Evolutionary conservation across 345 rosid genomes (phyloP).

Genomic region (Eucalyptus coolabah): DNA sequence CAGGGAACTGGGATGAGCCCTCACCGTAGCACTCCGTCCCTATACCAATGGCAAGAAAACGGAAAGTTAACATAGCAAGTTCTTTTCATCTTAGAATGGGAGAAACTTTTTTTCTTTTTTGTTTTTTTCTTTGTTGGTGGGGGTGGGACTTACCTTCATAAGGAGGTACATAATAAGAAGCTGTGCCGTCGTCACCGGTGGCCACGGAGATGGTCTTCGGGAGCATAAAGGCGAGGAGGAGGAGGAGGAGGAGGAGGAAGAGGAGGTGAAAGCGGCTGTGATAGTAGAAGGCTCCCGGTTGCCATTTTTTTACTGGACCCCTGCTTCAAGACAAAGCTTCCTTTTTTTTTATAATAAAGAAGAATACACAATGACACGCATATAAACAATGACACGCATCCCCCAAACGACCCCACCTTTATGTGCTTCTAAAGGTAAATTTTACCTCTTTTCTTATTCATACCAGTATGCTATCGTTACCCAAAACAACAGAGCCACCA

Average conservation of each 20-base stretch:
- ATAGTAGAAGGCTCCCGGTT: fast-evolving
- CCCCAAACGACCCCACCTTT: no score
- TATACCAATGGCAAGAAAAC: neutral
- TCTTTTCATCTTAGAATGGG: fast-evolving
- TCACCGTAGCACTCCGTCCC: conserved; percentile 27
- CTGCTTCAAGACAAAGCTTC: neutral
- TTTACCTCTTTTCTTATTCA: no score
- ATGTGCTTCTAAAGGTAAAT: no score
- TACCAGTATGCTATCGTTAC: no score
- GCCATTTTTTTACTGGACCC: neutral
- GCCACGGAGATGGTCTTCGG: neutral
- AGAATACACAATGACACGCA: no score
- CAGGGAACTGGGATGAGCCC: conserved; percentile 35
- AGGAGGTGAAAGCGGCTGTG: no score
- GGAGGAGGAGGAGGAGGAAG: neutral
- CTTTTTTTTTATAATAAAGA: no score
- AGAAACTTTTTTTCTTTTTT: no score
- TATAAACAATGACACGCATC: no score
- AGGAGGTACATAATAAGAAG: conserved; percentile 25
- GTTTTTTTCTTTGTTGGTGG: no score
- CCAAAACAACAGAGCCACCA: no score
- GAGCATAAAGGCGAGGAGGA: neutral
- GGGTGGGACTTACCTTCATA: conserved; percentile 17
- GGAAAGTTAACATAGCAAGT: neutral
- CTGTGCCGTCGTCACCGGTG: conserved; percentile 24